These are phyloP conservation scores for Syncephalastrum monosporum DNA, from an alignment of 371 early-diverging fungal species.

Conservation along the genomic window DNA sequence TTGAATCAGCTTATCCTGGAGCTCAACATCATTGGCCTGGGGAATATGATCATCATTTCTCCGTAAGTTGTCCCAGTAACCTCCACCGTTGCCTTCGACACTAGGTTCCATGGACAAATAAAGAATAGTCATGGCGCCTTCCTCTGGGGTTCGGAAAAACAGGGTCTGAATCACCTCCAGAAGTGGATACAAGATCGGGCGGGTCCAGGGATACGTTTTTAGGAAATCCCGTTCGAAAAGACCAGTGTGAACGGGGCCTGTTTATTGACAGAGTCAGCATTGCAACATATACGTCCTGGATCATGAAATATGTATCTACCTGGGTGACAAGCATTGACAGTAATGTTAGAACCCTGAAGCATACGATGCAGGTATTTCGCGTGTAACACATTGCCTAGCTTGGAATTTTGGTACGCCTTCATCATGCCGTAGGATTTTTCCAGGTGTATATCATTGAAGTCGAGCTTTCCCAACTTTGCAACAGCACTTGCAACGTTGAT, in stretches of 20 bases:
- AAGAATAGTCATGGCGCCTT: slow-evolving; percentile 22
- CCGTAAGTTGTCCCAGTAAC: slow-evolving; percentile 9
- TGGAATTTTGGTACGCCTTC: slow-evolving; percentile 52
- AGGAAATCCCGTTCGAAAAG: slow-evolving; percentile 4
- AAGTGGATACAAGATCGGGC: not conserved
- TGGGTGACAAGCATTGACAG: slow-evolving; percentile 58
- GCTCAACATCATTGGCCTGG: not conserved
- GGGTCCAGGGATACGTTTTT: slow-evolving; percentile 2
- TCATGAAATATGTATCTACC: slow-evolving; percentile 50
- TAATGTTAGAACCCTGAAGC: slow-evolving; percentile 33
- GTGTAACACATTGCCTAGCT: slow-evolving; percentile 71
- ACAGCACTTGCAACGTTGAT: slow-evolving; percentile 32
- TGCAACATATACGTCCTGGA: not conserved
- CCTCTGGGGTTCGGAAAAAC: slow-evolving; percentile 10
- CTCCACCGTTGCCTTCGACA: slow-evolving; percentile 1
- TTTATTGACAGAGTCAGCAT: not conserved
- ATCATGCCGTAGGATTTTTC: slow-evolving; percentile 6
- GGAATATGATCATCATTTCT: not conserved
- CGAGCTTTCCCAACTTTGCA: slow-evolving; percentile 21
- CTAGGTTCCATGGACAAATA: slow-evolving; percentile 11
- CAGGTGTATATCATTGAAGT: slow-evolving; percentile 29
- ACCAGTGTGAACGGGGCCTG: slow-evolving; percentile 1
- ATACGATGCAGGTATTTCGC: slow-evolving; percentile 47
- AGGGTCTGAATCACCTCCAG: slow-evolving; percentile 11
- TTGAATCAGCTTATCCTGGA: slow-evolving; percentile 1